Percentiles rank a stretch among this genome's conserved stretches.
These are phyloP conservation scores for Torulaspora quercuum DNA, from an alignment of 805 yeast genomes.

Conservation along the genomic window DNA sequence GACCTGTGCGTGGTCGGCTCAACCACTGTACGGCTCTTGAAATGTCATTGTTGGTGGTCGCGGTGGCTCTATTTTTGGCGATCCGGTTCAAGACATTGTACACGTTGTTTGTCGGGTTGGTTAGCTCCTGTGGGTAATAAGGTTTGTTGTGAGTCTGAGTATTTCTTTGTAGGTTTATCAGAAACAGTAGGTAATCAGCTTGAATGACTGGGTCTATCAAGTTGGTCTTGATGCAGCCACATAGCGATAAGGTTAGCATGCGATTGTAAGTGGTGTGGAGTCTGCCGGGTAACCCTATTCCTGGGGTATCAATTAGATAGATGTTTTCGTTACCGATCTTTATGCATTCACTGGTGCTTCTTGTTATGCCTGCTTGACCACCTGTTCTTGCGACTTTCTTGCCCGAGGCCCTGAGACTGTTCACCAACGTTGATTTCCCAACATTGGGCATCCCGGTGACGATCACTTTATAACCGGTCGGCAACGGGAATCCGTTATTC, in stretches of 20 bases:
- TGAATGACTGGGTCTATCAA: constrained; percentile 79
- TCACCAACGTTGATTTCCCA: constrained; percentile 89
- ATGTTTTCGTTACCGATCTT: constrained; percentile 48
- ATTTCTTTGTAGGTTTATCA: constrained; percentile 57
- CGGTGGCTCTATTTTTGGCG: constrained; percentile 1
- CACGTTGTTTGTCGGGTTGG: constrained; percentile 66
- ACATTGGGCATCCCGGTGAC: constrained; percentile 96
- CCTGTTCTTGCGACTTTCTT: constrained; percentile 81
- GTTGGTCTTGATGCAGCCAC: constrained; percentile 68
- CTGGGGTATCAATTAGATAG: constrained; percentile 85
- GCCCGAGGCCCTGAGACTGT: constrained; percentile 57
- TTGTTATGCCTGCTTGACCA: constrained; percentile 85
- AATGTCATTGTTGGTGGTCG: constrained; percentile 32
- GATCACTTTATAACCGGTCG: constrained; percentile 72
- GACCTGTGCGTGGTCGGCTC: constrained; percentile 52
- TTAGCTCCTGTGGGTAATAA: constrained; percentile 40
- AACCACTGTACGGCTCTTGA: constrained; percentile 65
- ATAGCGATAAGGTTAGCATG: constrained; percentile 69
- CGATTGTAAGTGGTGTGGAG: constrained; percentile 57
- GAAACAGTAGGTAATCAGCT: constrained; percentile 77
- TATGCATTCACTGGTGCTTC: constrained; percentile 72
- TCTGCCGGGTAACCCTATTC: constrained; percentile 74
- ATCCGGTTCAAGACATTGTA: constrained; percentile 45
- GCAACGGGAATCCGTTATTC: constrained; percentile 60
- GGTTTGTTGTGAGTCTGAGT: constrained; percentile 9